Percentiles rank a stretch among this genome's conserved stretches.
Evolutionary conservation across 2,329 filamentous ascomycete species (phyloP).

Genomic region (Paecilomyces formosus): DNA sequence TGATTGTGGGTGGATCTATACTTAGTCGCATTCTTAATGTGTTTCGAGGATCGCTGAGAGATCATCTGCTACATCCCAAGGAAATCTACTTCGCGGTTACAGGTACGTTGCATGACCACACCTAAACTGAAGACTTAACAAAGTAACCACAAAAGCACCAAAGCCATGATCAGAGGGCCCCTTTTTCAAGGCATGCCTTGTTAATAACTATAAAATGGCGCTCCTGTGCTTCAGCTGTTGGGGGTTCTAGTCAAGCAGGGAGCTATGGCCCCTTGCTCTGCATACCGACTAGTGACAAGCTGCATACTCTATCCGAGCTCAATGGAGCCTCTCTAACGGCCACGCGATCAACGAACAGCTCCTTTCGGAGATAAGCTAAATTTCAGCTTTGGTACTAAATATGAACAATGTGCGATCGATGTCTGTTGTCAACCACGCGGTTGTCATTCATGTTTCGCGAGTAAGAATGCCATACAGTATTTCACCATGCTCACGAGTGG

Average conservation of each 20-base stretch:
- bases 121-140: too few relatives aligned
- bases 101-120: too few relatives aligned
- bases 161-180: too few relatives aligned
- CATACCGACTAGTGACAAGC: neutral
- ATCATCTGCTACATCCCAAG: too few relatives aligned
- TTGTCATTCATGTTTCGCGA: neutral
- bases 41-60: neutral
- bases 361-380: neutral
- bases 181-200: neutral
- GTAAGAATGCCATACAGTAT: neutral
- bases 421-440: neutral
- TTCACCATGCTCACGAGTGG: too few relatives aligned
- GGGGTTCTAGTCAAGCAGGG: neutral
- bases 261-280: neutral
- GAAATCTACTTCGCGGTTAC: too few relatives aligned
- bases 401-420: neutral
- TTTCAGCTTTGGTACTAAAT: neutral
- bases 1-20: neutral
- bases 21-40: neutral
- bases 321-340: neutral
- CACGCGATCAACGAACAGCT: neutral
- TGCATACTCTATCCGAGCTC: neutral
- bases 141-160: too few relatives aligned
- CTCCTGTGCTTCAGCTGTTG: neutral
- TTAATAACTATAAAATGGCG: neutral